Evolutionary conservation across 1,284 basidiomycete species (phyloP).

Genomic region (Apiotrichum sp.): DNA sequence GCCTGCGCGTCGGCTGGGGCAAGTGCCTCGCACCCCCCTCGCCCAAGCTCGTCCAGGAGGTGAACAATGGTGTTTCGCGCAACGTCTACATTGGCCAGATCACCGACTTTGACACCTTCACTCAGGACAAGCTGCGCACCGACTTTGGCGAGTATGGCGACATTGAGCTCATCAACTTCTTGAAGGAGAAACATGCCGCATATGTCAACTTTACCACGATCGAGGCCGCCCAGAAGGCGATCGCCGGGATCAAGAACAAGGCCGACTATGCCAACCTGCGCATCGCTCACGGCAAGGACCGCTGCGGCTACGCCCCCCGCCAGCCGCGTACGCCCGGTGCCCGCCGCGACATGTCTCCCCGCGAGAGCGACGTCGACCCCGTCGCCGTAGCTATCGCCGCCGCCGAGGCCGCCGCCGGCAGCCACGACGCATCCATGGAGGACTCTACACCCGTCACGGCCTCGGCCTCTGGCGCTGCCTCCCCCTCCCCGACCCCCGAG

Average conservation of each 20-base stretch:
- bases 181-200: slow-evolving; percentile 92
- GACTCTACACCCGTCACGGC: no score
- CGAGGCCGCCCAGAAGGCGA: slow-evolving; percentile 89
- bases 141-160: slow-evolving; percentile 88
- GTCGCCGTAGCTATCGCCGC: slow-evolving; percentile 19
- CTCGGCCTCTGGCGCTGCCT: background rate
- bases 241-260: slow-evolving; percentile 77
- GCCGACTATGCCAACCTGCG: slow-evolving; percentile 74
- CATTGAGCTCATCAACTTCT: slow-evolving; percentile 89
- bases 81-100: slow-evolving; percentile 93
- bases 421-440: background rate
- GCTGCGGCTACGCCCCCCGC: slow-evolving; percentile 59
- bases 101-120: slow-evolving; percentile 83
- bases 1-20: slow-evolving; percentile 91
- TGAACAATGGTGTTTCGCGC: slow-evolving; percentile 82
- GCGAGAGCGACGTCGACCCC: slow-evolving; percentile 14
- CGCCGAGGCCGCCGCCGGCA: slow-evolving; percentile 13
- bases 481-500: background rate
- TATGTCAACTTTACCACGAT: slow-evolving; percentile 94
- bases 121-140: slow-evolving; percentile 72
- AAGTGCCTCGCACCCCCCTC: slow-evolving; percentile 79
- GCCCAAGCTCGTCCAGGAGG: slow-evolving; percentile 67
- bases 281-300: slow-evolving; percentile 87
- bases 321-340: slow-evolving; percentile 12
- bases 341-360: slow-evolving; percentile 15